Percentiles rank a stretch among this genome's conserved stretches.
These are phyloP conservation scores for Fabrea salina DNA, from an alignment of 169 alveolate species.

Conservation along the genomic window DNA sequence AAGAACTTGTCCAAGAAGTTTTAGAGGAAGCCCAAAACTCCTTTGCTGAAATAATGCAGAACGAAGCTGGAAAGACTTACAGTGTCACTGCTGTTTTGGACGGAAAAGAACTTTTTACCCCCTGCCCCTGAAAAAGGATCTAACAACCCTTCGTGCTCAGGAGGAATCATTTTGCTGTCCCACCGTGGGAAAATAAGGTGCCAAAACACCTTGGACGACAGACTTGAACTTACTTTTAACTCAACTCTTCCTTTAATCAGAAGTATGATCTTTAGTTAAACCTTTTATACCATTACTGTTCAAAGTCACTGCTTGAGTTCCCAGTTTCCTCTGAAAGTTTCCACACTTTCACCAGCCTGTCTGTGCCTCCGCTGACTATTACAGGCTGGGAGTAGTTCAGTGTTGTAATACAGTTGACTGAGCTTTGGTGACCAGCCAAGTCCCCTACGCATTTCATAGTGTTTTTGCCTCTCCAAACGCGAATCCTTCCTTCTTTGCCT, in stretches of 20 bases:
- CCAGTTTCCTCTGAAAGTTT: too few relatives aligned
- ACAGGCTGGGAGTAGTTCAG: too few relatives aligned
- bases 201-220: constrained; percentile 59
- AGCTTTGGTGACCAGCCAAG: neutral
- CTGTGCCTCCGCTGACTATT: too few relatives aligned
- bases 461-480: constrained; percentile 31
- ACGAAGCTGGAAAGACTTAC: constrained; percentile 43
- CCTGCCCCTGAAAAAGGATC: constrained; percentile 26
- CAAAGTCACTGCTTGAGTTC: too few relatives aligned
- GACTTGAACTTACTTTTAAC: too few relatives aligned
- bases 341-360: too few relatives aligned
- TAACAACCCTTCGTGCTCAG: constrained; percentile 32
- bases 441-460: neutral
- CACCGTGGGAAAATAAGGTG: constrained; percentile 52
- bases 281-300: too few relatives aligned
- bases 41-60: constrained; percentile 47
- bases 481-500: constrained; percentile 52
- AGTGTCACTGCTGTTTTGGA: constrained; percentile 32
- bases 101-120: neutral
- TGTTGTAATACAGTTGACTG: neutral
- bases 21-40: constrained; percentile 35
- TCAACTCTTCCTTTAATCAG: too few relatives aligned
- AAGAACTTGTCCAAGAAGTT: constrained; percentile 32
- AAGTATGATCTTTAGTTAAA: too few relatives aligned
- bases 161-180: constrained; percentile 54